Conservation (phyloP, 495 filamentous ascomycete genomes). For the Bombardia bombarda region DNA sequence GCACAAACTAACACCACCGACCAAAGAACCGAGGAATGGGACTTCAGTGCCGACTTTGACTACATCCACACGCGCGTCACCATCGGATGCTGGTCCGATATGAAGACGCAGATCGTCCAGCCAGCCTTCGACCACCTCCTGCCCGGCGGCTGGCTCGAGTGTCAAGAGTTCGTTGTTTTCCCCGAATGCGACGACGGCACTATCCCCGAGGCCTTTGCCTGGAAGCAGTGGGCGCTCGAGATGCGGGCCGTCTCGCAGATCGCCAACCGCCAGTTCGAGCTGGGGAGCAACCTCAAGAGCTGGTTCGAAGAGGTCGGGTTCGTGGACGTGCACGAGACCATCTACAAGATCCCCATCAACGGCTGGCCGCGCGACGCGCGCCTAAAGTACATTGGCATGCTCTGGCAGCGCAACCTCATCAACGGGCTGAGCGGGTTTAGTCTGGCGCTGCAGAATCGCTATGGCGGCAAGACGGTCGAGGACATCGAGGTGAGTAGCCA, state of each 20-base stretch:
- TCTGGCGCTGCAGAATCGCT: slow-evolving; percentile 15
- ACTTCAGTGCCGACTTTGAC: slow-evolving; percentile 26
- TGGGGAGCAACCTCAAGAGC: slow-evolving; percentile 42
- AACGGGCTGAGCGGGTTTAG: slow-evolving; percentile 25
- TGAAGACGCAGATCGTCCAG: slow-evolving; percentile 28
- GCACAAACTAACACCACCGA: not conserved
- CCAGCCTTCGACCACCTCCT: slow-evolving; percentile 41
- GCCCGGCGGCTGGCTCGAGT: slow-evolving; percentile 60
- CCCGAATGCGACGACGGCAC: slow-evolving; percentile 54
- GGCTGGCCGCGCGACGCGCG: slow-evolving; percentile 33
- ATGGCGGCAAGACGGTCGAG: slow-evolving; percentile 33
- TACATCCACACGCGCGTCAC: slow-evolving; percentile 44
- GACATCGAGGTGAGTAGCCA: slow-evolving; percentile 32
- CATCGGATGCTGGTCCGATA: slow-evolving; percentile 38
- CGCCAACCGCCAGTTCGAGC: slow-evolving; percentile 42
- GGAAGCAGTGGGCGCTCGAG: slow-evolving; percentile 46
- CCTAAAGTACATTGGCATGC: slow-evolving; percentile 23
- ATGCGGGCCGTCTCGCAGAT: slow-evolving; percentile 39
- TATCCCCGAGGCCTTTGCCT: slow-evolving; percentile 32
- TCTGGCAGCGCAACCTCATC: slow-evolving; percentile 26
- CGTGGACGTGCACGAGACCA: slow-evolving; percentile 49
- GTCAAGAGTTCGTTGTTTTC: slow-evolving; percentile 52
- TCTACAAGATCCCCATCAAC: slow-evolving; percentile 51
- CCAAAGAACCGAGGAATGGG: slow-evolving; percentile 17
- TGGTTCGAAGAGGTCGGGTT: slow-evolving; percentile 57